phyloP scores from a whole-genome alignment of 306 rosid genomes.

The Glycine soja region DNA sequence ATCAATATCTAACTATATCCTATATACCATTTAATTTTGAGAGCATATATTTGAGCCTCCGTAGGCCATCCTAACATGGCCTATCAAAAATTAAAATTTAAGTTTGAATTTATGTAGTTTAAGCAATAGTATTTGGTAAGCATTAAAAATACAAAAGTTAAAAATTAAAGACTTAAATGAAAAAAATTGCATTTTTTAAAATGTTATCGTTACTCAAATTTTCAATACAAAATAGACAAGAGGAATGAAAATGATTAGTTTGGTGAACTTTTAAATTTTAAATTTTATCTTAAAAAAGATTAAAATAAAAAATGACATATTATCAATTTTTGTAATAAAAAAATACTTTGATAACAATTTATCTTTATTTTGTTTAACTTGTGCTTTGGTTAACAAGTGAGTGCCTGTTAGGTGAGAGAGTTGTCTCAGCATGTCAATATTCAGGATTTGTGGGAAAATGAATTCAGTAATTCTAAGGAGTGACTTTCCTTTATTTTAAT shows the following conservation, averaged over 20 bases:
- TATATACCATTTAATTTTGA: too few species aligned
- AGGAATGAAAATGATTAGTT: too few species aligned
- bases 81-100: too few species aligned
- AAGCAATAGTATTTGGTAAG: background rate
- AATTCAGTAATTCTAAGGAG: too few species aligned
- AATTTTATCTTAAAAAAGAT: background rate
- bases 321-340: too few species aligned
- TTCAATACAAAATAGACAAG: background rate
- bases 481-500: too few species aligned
- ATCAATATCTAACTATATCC: too few species aligned
- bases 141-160: background rate
- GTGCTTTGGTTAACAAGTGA: background rate
- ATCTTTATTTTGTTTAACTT: too few species aligned
- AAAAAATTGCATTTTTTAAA: background rate
- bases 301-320: too few species aligned
- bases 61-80: too few species aligned
- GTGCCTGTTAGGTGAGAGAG: background rate
- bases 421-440: background rate
- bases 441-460: background rate
- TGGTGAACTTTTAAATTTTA: background rate
- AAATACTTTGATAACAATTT: too few species aligned
- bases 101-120: background rate
- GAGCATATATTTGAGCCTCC: too few species aligned
- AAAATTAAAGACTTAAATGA: background rate
- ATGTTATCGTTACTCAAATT: background rate